Evolutionary conservation across 106 monocot genomes (phyloP).

Genomic region (Platanthera zijinensis): DNA sequence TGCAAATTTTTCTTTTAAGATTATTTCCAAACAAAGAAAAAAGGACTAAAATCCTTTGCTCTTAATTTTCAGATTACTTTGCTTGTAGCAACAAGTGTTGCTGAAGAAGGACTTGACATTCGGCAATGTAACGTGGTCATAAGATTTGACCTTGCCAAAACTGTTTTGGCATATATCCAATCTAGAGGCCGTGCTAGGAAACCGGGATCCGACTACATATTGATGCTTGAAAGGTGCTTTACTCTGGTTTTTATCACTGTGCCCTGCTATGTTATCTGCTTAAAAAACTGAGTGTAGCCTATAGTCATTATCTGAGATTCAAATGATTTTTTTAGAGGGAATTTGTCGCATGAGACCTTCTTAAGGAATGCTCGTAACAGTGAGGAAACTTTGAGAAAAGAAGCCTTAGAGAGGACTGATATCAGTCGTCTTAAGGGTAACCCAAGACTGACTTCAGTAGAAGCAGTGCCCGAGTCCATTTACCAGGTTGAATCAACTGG

Average conservation of each 20-base stretch:
- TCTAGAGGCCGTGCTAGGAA: conserved; percentile 98
- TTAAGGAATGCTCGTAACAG: conserved; percentile 95
- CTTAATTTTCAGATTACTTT: conserved; percentile 61
- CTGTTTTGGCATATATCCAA: conserved; percentile 98
- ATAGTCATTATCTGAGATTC: not conserved
- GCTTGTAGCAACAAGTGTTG: conserved; percentile 97
- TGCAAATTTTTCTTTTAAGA: not conserved
- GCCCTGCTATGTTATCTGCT: not conserved
- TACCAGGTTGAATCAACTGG: conserved; percentile 95
- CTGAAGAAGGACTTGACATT: conserved; percentile 99
- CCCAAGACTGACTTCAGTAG: conserved; percentile 40
- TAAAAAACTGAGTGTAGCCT: not conserved
- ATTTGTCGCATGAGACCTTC: conserved; percentile 88
- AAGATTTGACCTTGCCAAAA: conserved; percentile 98
- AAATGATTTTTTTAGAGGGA: conserved; percentile 46
- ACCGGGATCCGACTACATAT: conserved; percentile 98
- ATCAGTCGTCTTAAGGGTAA: conserved; percentile 88
- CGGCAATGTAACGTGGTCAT: conserved; percentile 99
- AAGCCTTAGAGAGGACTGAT: conserved; percentile 97
- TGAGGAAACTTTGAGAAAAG: conserved; percentile 96
- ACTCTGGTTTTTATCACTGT: not conserved
- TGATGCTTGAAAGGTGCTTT: conserved; percentile 91
- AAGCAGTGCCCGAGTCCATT: conserved; percentile 58
- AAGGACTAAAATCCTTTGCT: not conserved
- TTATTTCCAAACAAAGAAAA: not conserved